These are phyloP conservation scores for Tympanopsis confertula DNA, from an alignment of 2,329 filamentous ascomycete species.

Conservation along the genomic window DNA sequence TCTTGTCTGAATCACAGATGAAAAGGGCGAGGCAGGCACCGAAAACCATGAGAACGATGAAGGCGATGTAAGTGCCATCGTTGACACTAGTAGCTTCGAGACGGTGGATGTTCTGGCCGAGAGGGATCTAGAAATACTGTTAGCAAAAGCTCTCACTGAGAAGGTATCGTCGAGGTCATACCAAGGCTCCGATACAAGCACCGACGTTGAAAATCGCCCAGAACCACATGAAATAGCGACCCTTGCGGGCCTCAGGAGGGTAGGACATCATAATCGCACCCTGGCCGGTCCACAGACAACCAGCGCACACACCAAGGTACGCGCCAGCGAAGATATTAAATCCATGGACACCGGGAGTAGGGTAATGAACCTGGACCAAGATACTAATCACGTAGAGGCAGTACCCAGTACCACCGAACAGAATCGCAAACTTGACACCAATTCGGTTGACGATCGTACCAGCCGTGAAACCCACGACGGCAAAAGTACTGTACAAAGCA, in stretches of 20 bases:
- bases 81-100: slow-evolving; percentile 27
- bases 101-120: slow-evolving; percentile 28
- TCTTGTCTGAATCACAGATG: slow-evolving; percentile 33
- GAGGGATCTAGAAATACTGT: slow-evolving; percentile 13
- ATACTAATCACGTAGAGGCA: too few species aligned
- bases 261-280: slow-evolving; percentile 36
- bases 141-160: not conserved
- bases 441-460: too few species aligned
- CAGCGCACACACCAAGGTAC: slow-evolving; percentile 29
- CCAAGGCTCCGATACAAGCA: slow-evolving; percentile 28
- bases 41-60: slow-evolving; percentile 33
- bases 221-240: slow-evolving; percentile 26
- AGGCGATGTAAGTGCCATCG: slow-evolving; percentile 35
- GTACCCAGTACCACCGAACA: too few species aligned
- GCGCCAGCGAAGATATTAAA: slow-evolving; percentile 31
- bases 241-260: slow-evolving; percentile 26
- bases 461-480: too few species aligned
- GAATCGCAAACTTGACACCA: too few species aligned
- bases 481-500: too few species aligned
- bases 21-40: slow-evolving; percentile 33
- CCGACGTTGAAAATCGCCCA: slow-evolving; percentile 34
- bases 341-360: too few species aligned
- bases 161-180: slow-evolving; percentile 2
- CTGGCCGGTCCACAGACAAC: slow-evolving; percentile 32
- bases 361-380: too few species aligned